phyloP scores from a whole-genome alignment of 805 yeast genomes.

The Scheffersomyces coipomensis region DNA sequence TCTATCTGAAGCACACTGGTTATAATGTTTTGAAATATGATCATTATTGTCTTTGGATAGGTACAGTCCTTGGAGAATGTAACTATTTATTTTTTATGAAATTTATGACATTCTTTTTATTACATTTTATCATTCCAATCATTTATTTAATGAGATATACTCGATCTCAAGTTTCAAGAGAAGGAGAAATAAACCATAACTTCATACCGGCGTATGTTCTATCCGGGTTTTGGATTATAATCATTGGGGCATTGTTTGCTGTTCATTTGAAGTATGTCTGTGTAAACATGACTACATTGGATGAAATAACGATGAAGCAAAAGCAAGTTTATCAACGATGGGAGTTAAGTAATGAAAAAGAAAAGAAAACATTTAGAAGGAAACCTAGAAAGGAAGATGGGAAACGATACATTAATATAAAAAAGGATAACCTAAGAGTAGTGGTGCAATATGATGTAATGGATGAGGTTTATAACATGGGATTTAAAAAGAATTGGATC shows the following conservation, averaged over 20 bases:
- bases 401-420: conserved; percentile 44
- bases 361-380: conserved; percentile 4
- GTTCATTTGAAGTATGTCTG: conserved; percentile 46
- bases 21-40: conserved; percentile 74
- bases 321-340: conserved; percentile 28
- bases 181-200: conserved; percentile 41
- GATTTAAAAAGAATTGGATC: conserved; percentile 32
- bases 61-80: conserved; percentile 63
- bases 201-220: conserved; percentile 47
- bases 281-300: conserved; percentile 57
- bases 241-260: conserved; percentile 41
- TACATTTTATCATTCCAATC: conserved; percentile 30
- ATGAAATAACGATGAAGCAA: conserved; percentile 43
- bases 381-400: conserved; percentile 24
- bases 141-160: conserved; percentile 24
- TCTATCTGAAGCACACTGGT: conserved; percentile 58
- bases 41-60: conserved; percentile 82
- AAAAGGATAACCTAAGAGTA: conserved; percentile 27
- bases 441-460: conserved; percentile 31
- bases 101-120: conserved; percentile 39
- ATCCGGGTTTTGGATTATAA: conserved; percentile 43
- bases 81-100: conserved; percentile 64
- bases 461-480: conserved; percentile 37
- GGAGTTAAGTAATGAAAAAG: conserved; percentile 10
- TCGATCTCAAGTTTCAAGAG: conserved; percentile 2